Percentiles rank a stretch among this genome's conserved stretches.
phyloP scores from a whole-genome alignment of 352 stramenopile genomes.

The Phytophthora hybrid region DNA sequence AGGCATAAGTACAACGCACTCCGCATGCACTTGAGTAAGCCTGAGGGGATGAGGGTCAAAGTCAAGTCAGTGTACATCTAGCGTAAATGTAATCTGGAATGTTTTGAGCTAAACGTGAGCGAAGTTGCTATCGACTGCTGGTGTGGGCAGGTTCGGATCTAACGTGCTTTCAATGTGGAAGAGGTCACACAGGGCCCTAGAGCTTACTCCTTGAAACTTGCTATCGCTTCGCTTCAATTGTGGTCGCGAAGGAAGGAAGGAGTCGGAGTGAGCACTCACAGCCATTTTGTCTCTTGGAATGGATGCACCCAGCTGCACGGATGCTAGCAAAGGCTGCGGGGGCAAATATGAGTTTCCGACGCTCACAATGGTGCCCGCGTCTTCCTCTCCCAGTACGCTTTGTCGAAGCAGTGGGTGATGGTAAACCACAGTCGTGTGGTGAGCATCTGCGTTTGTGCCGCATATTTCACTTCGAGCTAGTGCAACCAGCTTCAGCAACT shows the following conservation, averaged over 20 bases:
- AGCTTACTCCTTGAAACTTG: constrained; percentile 44
- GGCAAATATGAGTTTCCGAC: constrained; percentile 12
- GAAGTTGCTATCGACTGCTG: constrained; percentile 13
- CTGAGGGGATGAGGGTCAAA: background rate
- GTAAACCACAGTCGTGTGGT: constrained; percentile 10
- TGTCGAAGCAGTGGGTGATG: constrained; percentile 25
- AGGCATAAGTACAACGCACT: constrained; percentile 3
- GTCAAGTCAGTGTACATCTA: constrained; percentile 1
- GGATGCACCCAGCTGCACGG: too few species aligned
- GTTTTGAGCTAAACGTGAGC: constrained; percentile 24
- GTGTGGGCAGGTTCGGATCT: background rate
- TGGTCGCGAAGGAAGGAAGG: too few species aligned
- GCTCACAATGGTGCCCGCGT: background rate
- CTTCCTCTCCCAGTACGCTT: constrained; percentile 22
- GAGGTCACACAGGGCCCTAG: constrained; percentile 31
- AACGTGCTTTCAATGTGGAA: constrained; percentile 37
- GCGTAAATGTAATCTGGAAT: background rate
- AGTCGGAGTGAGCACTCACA: too few species aligned
- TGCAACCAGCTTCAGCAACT: constrained; percentile 47
- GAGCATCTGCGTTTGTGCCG: background rate
- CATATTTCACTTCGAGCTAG: constrained; percentile 39
- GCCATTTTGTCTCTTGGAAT: too few species aligned
- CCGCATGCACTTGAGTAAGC: too few species aligned
- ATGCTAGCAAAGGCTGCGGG: constrained; percentile 3
- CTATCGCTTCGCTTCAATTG: constrained; percentile 32